Conservation (phyloP, 192 early-diverging fungal species). For the Chytriomyces hyalinus region DNA sequence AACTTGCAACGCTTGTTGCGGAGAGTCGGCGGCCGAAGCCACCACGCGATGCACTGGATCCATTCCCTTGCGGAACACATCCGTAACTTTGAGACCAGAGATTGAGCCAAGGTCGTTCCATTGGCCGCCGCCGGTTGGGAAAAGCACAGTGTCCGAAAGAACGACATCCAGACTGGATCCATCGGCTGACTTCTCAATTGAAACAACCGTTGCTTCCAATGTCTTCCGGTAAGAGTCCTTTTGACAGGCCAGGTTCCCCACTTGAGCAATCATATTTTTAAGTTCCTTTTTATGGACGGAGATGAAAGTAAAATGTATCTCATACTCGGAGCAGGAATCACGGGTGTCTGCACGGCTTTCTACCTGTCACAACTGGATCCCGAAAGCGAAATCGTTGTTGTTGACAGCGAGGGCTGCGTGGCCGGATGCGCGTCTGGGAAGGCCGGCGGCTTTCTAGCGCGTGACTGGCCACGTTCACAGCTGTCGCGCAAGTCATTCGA, state of each 20-base stretch:
- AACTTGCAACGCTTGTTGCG: constrained; percentile 42
- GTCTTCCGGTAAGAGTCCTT: constrained; percentile 3
- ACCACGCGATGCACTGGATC: constrained; percentile 63
- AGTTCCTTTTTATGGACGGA: too few relatives aligned
- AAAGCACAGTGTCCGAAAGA: constrained; percentile 70
- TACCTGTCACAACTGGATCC: constrained; percentile 14
- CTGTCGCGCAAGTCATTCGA: constrained; percentile 9
- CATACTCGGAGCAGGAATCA: constrained; percentile 27
- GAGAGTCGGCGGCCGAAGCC: constrained; percentile 21
- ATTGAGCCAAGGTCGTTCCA: constrained; percentile 68
- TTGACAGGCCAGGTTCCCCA: constrained; percentile 25
- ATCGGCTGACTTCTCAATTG: background rate
- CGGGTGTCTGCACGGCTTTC: constrained; percentile 18
- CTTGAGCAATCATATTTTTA: background rate
- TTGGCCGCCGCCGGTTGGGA: constrained; percentile 83
- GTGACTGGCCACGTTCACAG: constrained; percentile 5
- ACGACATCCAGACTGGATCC: constrained; percentile 4
- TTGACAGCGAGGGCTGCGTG: constrained; percentile 11
- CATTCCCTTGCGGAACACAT: constrained; percentile 65
- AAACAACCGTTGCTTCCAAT: constrained; percentile 6
- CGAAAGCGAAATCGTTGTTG: background rate
- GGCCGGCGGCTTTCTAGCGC: constrained; percentile 34
- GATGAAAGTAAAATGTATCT: background rate
- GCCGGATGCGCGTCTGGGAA: constrained; percentile 26
- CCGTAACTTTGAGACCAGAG: constrained; percentile 48